Evolutionary conservation across 2,329 filamentous ascomycete species (phyloP), one percentile per base, ranked within the genome.

Genomic region (Apiospora sp.): DNA sequence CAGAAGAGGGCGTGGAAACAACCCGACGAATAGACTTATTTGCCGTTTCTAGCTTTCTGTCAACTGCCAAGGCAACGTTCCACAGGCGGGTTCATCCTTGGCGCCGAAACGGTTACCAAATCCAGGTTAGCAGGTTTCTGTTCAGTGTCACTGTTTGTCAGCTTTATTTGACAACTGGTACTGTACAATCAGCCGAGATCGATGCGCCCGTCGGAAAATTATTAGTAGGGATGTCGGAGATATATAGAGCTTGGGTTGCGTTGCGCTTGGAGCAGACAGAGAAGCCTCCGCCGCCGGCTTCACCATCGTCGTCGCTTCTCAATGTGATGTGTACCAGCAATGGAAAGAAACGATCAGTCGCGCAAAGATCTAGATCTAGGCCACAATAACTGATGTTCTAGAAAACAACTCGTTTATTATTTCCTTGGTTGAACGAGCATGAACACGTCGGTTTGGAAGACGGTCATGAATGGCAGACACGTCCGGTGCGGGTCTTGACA

Each of bases 21-120:
- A 41, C 46, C 46, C 46, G 46, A 12, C 34, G 34, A n/a, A 41
- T 64, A 64, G 58, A 64, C 58, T 64, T 41, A 64, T 64, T 64
- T 41, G 30, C 30, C 19, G 19, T 64, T 37, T 37, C 30, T 8
- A n/a, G 19, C 30, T 37, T 12, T 34, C 54, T 30, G 22, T 37
- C 37, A 37, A 37, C 37, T 37, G 27, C 13, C 54, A 30, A 22
- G 16, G 51, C 27, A 27, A 58, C 13, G 27, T 58, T 19, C 54
- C n/a, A 61, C 19, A 2, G 30, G 4, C 22, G 54, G 30, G n/a
- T 24, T 51, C n/a, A 37, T 34, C 54, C 27, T 22, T 37, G 54
- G 37, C 2, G 27, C 27, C 54, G 54, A 37, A 22, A 12, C 54
- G 54, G 5, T 61, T 61, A 16, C 54, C 54, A 3, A 10, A 61